Evolutionary conservation across 495 filamentous ascomycete species (phyloP), one percentile per base, ranked within the genome.

Genomic region (Evansstolkia leycettana): DNA sequence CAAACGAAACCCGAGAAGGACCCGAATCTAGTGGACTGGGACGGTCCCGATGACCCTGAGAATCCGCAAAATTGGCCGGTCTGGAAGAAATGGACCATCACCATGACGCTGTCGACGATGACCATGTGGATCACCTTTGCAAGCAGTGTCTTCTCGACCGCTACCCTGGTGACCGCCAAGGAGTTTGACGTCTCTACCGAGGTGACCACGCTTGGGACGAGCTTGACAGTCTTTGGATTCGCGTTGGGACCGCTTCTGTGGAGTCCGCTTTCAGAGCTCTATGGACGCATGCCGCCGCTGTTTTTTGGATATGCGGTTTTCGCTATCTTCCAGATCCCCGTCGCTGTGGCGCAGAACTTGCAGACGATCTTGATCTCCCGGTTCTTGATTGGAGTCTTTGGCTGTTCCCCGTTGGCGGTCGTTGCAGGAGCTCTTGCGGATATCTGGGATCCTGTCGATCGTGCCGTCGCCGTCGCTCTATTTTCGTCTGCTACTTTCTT

Each of bases 201-300:
- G 37, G 69, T 72, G 23, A 65, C 55, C 31, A 65, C 60, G 1
- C 53, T 78, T 9, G 72, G 68, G 11, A 70, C 70, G 3, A 62
- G 57, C 3, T 44, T 80, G 0, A 73, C 69, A 37, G 62, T 81
- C 0, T 41, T 79, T 1, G 74, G 66, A 0, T 70, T 67, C 33
- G 57, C 60, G 5, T 41, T 65, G 5, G 76, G 73, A 2, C 76
- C 76, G 6, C 39, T 70, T 0, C 38, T 76, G n/a, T 79, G 65
- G 62, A 73, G 65, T 1, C 87, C 87, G 0, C 56, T 81, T 10
- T 87, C 81, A 8, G 87, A 95, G 51, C 58, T 95, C 15, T 72
- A 72, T 41, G 87, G 87, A 15, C 49, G 71, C n/a, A 69, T 65
- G 31, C 47, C 45, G 43, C 76, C 75, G 2, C 47, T 80, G 5